Conservation (phyloP, 1,284 basidiomycete genomes). For the Austropuccinia psidii region DNA sequence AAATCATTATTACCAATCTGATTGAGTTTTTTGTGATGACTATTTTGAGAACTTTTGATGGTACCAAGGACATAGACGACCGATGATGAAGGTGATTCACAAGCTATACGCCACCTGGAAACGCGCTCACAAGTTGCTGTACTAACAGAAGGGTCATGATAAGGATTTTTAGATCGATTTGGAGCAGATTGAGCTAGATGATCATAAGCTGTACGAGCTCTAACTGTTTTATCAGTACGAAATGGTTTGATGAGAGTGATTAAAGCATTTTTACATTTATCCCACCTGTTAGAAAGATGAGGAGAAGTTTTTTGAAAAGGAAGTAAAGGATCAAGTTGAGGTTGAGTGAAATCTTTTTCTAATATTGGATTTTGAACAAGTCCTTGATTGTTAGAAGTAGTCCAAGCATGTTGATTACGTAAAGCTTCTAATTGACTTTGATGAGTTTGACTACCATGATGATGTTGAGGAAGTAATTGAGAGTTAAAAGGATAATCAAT, state of each 20-base stretch:
- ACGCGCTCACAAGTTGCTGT: conserved; percentile 22
- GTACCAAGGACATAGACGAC: neutral
- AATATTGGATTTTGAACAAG: neutral
- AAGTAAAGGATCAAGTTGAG: conserved; percentile 1
- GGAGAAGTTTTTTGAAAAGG: neutral
- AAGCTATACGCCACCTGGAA: conserved; percentile 11
- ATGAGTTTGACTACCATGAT: neutral
- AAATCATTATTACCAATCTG: too few species aligned
- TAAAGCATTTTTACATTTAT: neutral
- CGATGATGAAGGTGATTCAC: conserved; percentile 1
- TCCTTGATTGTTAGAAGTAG: neutral
- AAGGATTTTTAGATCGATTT: conserved; percentile 20
- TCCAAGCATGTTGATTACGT: neutral
- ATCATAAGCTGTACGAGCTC: neutral
- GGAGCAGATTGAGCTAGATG: neutral
- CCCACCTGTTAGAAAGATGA: neutral
- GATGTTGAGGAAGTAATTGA: conserved; percentile 3
- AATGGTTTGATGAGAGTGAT: neutral
- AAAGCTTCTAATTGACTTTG: neutral
- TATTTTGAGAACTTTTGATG: neutral
- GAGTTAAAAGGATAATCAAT: conserved; percentile 18
- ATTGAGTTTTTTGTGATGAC: too few species aligned
- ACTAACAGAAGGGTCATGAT: conserved; percentile 33
- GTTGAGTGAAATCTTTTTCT: conserved; percentile 2
- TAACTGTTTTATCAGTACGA: neutral